phyloP scores from a whole-genome alignment of 768 basidiomycete species.

The Cystobasidiopsis lactophilus region DNA sequence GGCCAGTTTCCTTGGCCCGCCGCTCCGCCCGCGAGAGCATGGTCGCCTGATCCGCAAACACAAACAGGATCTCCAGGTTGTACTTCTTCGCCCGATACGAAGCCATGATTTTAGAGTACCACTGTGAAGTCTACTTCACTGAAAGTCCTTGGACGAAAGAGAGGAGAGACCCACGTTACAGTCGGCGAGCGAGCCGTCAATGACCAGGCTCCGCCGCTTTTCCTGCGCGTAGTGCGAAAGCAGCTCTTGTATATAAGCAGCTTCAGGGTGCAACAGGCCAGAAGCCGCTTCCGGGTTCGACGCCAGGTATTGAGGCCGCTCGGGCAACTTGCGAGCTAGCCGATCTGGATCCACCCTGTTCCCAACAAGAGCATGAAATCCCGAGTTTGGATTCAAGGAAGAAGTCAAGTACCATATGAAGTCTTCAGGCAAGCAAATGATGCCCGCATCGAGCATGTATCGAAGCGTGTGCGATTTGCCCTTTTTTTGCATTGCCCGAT shows the following conservation, averaged over 20 bases:
- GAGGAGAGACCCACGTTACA: conserved; percentile 5
- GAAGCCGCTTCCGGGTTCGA: conserved; percentile 9
- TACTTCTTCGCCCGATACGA: conserved; percentile 13
- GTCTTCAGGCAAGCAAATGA: conserved; percentile 15
- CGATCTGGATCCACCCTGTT: conserved; percentile 22
- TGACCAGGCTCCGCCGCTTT: conserved; percentile 14
- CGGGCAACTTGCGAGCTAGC: conserved; percentile 19
- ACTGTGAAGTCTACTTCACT: too few relatives aligned
- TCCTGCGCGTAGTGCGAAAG: conserved; percentile 15
- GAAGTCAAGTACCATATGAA: conserved; percentile 18
- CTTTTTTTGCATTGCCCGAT: neutral
- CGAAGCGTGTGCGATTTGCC: conserved; percentile 21
- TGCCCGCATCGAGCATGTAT: conserved; percentile 12
- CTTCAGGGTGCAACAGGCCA: conserved; percentile 20
- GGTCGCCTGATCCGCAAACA: conserved; percentile 18
- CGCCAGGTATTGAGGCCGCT: conserved; percentile 18
- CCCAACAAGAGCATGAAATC: neutral
- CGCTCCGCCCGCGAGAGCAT: conserved; percentile 18
- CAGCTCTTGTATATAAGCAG: conserved; percentile 20
- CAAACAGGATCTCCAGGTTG: conserved; percentile 21
- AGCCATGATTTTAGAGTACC: conserved; percentile 19
- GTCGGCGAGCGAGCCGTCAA: conserved; percentile 20
- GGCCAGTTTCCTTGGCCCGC: conserved; percentile 18
- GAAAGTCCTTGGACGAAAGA: neutral
- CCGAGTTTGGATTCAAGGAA: neutral